Evolutionary conservation across 768 basidiomycete species (phyloP), one percentile per base, ranked within the genome.

Genomic region (Podaxis pistillaris): DNA sequence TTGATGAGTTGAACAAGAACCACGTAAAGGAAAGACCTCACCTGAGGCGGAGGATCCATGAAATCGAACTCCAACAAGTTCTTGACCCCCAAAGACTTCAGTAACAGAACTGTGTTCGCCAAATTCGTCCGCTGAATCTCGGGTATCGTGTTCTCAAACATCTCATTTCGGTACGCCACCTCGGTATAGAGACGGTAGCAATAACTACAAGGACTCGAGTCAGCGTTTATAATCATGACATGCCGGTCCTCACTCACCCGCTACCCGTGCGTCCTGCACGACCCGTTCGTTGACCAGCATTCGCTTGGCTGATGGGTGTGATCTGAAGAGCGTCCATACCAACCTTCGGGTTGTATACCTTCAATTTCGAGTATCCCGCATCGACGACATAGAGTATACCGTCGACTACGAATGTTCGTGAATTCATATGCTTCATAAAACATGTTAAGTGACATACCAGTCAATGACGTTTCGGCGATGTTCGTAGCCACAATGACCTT

Each of bases 1-100:
- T 19, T 44, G 15, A 55, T 22, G 26, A 38, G 50, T 41, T 38
- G 22, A 26, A 54, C 24, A 19, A 53, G 37, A 56, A n/a, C 15
- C 15, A 41, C 41, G n/a, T 24, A 33, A 15, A 46, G 11, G 28
- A 53, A 33, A 53, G 19, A 52, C 66, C 74, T 59, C 68, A 89
- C 93, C 83, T 96, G 95, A n/a, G 97, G 97, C 22, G 97, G 97
- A n/a, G 97, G 97, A 73, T 99, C 97, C 97, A 99, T 98, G 72
- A 99, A 99, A 75, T 98, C 96, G 70, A 98, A 99, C 75, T 99
- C 96, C 22, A 99, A 83, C 46, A 98, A 76, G 72, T 98, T 94
- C 79, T 97, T 97, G 46, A 99, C 97, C 9, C 97, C 96, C 4
- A 99, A 81, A 2, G 96, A 96, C 73, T 98, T 99, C 63, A 99